A percentile compares a stretch with the other conserved stretches of the same genome.
Evolutionary conservation across 768 basidiomycete genomes (phyloP).

Genomic region (Lactarius indigo): DNA sequence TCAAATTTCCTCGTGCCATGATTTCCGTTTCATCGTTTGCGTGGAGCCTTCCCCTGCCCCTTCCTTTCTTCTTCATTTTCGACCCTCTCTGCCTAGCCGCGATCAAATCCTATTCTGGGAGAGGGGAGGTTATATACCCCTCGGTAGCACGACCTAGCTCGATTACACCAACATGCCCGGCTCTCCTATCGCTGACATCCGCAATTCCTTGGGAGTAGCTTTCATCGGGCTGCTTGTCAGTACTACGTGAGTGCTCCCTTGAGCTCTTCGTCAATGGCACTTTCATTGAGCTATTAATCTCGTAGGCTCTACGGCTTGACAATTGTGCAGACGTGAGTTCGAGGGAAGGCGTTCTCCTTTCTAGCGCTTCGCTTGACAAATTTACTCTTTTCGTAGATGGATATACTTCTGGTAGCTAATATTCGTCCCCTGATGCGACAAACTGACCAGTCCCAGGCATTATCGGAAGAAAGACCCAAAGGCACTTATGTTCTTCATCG

Average conservation of each 20-base stretch:
- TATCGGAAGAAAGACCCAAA: neutral
- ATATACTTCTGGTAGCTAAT: neutral
- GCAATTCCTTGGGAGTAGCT: neutral
- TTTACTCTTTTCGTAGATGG: neutral
- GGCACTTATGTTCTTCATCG: neutral
- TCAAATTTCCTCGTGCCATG: no score
- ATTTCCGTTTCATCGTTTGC: no score
- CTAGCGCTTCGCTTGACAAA: neutral
- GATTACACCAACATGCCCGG: neutral
- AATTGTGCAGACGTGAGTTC: neutral
- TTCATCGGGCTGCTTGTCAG: neutral
- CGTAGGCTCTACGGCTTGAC: neutral
- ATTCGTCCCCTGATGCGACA: neutral
- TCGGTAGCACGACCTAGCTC: neutral
- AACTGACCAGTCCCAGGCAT: neutral
- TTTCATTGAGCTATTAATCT: neutral
- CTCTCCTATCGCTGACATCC: neutral
- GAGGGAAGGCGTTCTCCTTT: neutral
- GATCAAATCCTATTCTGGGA: no score
- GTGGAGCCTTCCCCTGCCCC: no score
- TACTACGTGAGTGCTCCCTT: neutral
- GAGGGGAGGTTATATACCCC: neutral
- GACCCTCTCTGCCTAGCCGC: no score
- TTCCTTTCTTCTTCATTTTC: no score
- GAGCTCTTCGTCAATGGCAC: neutral